phyloP scores from a whole-genome alignment of 495 filamentous ascomycete genomes.

The Choiromyces venosus region DNA sequence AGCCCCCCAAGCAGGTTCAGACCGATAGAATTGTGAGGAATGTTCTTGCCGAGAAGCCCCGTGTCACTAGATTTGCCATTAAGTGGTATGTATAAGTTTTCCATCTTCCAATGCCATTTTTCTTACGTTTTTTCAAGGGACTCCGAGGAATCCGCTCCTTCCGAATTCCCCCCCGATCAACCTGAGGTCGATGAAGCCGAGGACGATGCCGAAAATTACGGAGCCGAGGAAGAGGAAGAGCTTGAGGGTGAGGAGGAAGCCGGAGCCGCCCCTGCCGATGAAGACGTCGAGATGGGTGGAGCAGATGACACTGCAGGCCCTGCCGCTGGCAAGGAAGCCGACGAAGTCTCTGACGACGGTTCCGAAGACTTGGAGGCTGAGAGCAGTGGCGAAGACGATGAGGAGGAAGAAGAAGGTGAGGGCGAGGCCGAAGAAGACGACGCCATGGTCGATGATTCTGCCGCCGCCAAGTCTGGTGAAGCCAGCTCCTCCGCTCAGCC shows the following conservation, averaged over 20 bases:
- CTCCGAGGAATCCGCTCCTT: constrained; percentile 86
- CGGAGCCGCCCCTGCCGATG: constrained; percentile 17
- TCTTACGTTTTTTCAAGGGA: constrained; percentile 58
- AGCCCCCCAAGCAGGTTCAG: constrained; percentile 84
- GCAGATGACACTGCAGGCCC: constrained; percentile 47
- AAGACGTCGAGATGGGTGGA: constrained; percentile 48
- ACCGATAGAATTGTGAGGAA: constrained; percentile 87
- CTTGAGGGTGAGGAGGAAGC: constrained; percentile 57
- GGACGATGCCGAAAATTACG: constrained; percentile 80
- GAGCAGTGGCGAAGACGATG: constrained; percentile 79
- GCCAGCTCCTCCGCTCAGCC: constrained; percentile 21
- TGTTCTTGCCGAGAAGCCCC: constrained; percentile 91
- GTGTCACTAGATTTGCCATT: constrained; percentile 96
- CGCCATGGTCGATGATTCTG: constrained; percentile 43
- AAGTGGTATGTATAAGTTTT: constrained; percentile 66
- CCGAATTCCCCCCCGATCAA: constrained; percentile 95
- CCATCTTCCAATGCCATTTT: background rate
- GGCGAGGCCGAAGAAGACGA: constrained; percentile 70
- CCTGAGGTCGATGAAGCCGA: constrained; percentile 82
- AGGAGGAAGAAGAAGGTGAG: constrained; percentile 63
- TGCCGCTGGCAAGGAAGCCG: constrained; percentile 60
- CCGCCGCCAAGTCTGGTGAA: constrained; percentile 23
- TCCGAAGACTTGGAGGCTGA: constrained; percentile 96
- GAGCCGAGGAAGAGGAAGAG: constrained; percentile 78
- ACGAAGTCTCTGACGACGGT: constrained; percentile 75